A percentile compares a stretch with the other conserved stretches of the same genome.
Evolutionary conservation across 805 yeast genomes (phyloP).

Genomic region (Candida xiaguanensis): DNA sequence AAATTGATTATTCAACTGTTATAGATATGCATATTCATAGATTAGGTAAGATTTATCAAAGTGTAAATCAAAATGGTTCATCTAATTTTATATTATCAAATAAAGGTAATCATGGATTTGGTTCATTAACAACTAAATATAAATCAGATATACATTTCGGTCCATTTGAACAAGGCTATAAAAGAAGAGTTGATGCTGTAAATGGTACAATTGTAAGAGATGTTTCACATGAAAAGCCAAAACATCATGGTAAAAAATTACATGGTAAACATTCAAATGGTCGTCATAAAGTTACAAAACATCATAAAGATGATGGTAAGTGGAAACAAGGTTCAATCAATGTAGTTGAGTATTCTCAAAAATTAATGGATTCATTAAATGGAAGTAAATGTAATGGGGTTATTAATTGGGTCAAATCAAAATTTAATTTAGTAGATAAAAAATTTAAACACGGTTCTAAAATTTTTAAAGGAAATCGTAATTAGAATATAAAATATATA

Average conservation of each 20-base stretch:
- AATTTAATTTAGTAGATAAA: too few relatives aligned
- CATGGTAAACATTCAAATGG: background rate
- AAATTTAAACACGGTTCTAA: conserved; percentile 1
- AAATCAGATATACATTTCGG: conserved; percentile 3
- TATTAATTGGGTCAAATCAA: background rate
- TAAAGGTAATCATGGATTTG: conserved; percentile 29
- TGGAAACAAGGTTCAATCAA: background rate
- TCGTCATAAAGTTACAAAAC: background rate
- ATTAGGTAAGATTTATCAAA: conserved; percentile 14
- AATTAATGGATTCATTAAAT: background rate
- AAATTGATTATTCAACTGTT: conserved; percentile 16
- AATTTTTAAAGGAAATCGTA: background rate
- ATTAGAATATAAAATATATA: background rate
- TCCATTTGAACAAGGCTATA: conserved; percentile 20
- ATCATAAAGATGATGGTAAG: too few relatives aligned
- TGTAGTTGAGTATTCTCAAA: background rate
- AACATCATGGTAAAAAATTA: background rate
- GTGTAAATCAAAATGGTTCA: conserved; percentile 26
- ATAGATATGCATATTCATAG: conserved; percentile 7
- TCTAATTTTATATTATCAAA: conserved; percentile 22
- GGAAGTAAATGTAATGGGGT: background rate
- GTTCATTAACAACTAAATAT: conserved; percentile 24
- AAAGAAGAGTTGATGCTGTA: conserved; percentile 30
- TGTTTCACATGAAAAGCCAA: conserved; percentile 2
- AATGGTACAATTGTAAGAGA: conserved; percentile 25